phyloP scores from a whole-genome alignment of 352 stramenopile genomes.

The Phytophthora constricta region DNA sequence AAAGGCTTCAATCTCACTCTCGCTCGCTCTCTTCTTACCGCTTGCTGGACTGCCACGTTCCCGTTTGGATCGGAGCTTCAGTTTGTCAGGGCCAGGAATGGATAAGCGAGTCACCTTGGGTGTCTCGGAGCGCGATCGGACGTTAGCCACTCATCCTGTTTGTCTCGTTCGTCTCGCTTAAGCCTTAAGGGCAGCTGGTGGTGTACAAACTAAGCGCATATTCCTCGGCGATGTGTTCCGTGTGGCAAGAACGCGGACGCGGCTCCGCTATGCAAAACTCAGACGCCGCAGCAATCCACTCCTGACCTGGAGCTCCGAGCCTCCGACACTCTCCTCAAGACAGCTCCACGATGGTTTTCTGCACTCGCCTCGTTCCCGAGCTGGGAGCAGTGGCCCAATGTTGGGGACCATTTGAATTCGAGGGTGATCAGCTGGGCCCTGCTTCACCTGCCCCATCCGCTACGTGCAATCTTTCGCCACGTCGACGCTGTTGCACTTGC shows the following conservation, averaged over 20 bases:
- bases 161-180: constrained; percentile 13
- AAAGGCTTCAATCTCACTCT: constrained; percentile 7
- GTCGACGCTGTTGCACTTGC: constrained; percentile 23
- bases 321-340: too few species aligned
- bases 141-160: constrained; percentile 29
- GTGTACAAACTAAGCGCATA: constrained; percentile 10
- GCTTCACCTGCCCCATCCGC: constrained; percentile 8
- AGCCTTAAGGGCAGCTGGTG: constrained; percentile 13
- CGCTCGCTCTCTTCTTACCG: constrained; percentile 19
- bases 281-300: constrained; percentile 3
- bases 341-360: constrained; percentile 14
- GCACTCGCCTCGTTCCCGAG: too few species aligned
- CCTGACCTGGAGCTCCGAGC: background rate
- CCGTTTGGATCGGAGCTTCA: too few species aligned
- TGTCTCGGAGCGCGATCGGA: constrained; percentile 31
- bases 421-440: background rate
- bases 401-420: background rate
- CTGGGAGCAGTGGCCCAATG: too few species aligned
- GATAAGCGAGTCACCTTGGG: too few species aligned
- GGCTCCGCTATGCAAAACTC: constrained; percentile 8
- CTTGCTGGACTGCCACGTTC: background rate
- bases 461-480: constrained; percentile 34
- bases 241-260: constrained; percentile 24
- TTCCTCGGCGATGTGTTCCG: constrained; percentile 25
- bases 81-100: too few species aligned